Base-by-base conservation (phyloP, 2,329 filamentous ascomycete species). In the Exutisphaerella laricina region DNA sequence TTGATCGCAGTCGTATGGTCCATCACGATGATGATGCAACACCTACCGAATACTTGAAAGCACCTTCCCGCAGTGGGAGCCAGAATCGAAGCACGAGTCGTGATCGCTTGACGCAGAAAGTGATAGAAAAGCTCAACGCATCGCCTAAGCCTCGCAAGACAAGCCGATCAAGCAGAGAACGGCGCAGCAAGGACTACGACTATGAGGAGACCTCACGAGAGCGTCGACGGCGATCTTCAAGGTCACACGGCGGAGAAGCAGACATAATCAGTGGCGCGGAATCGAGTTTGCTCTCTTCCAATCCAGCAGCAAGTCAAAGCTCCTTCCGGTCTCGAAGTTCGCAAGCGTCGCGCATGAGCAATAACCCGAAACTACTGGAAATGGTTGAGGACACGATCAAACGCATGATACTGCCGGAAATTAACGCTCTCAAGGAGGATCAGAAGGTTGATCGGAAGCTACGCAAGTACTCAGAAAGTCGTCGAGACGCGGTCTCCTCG, bases 341-440 rank as follows among this genome's bases (percentile, higher is more conserved):
- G 13, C 76, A 75, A 46, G 66, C 66, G 1, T 86, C 87, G 3
- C 90, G 86, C 0, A 85, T 94, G 66, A 86, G 94, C 62, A 94
- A 94, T 67, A 95, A 96, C 58, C 89, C 89, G 0, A 92, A 88
- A 60, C 70, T 96, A 2, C 75, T 96, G 2, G 86, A 92, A 58
- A 92, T 88, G 0, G 89, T 96, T 3, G 89, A 96, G 67, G 88
- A 95, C 66, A 88, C 88, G 10, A 94, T 96, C 58, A 82, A 88
- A 50, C 79, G 88, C 36, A 74, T 95, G 37, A 94, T 96, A 40
- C 69, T 98, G 2, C 92, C 92, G 0, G 90, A 98, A 65, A 73
- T 98, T 32, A 90, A 88, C 56, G 87, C 88, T 7, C 72, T 98
- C 41, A 96, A 95, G 65, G 81, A 89, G 8, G 33, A 35, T 5